phyloP scores from a whole-genome alignment of 441 rosid genomes.

The Macaranga tanarius region DNA sequence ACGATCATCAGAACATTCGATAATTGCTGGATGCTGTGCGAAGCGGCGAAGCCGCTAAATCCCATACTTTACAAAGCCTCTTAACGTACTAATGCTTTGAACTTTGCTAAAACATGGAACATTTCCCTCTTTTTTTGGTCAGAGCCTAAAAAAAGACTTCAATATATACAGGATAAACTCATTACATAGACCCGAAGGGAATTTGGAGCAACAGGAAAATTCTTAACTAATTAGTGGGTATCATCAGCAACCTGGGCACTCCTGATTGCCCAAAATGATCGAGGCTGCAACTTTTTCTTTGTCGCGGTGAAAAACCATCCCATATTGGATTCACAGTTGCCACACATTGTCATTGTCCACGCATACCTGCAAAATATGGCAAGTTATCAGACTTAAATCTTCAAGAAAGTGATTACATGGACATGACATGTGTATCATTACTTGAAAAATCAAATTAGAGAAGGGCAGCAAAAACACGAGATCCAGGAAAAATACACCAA shows the following conservation, averaged over 20 bases:
- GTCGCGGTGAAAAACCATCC: slow-evolving; percentile 93
- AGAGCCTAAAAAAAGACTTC: not conserved
- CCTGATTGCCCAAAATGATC: slow-evolving; percentile 83
- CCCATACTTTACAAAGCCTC: no score
- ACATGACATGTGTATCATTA: not conserved
- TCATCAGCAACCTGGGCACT: slow-evolving; percentile 75
- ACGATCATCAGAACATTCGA: not conserved
- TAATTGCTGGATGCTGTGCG: not conserved
- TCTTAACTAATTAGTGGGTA: slow-evolving; percentile 15
- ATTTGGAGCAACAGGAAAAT: not conserved
- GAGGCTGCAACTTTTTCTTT: slow-evolving; percentile 65
- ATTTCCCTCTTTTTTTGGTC: not conserved
- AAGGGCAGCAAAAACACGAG: not conserved
- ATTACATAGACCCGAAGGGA: not conserved
- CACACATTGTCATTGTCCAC: slow-evolving; percentile 68
- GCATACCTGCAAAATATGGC: slow-evolving; percentile 61
- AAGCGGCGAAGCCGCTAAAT: not conserved
- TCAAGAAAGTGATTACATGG: not conserved
- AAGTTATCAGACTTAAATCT: not conserved
- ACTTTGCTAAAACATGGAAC: no score
- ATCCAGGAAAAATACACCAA: not conserved
- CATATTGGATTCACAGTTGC: slow-evolving; percentile 58
- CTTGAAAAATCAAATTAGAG: not conserved
- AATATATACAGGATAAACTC: slow-evolving; percentile 20
- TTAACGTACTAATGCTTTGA: no score